Evolutionary conservation across 2,329 filamentous ascomycete genomes (phyloP), one percentile per base, ranked within the genome.

Genomic region (Tetracladium maxilliforme): DNA sequence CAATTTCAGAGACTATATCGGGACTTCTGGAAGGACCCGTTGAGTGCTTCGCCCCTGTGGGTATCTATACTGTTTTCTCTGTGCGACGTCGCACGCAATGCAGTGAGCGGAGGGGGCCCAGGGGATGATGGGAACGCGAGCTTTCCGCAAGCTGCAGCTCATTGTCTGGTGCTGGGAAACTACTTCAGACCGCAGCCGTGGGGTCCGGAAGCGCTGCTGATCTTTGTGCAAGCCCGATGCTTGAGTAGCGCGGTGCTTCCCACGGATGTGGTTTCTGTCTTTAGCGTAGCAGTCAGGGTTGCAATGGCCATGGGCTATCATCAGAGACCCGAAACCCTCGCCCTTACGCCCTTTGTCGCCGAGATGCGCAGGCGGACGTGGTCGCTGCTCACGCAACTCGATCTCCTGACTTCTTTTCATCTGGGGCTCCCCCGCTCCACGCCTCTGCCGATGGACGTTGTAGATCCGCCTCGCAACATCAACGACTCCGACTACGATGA

Each of bases 271-370:
- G 41, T 39, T 7, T 26, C 33, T 10, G 32, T 45, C 14, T 25
- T 39, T n/a, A 30, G 34, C 9, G 38, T 40, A 28, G 29, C 37
- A 15, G 28, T 39, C 8, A 34, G 40, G 9, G 25, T 44, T 28
- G 39, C 38, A 6, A 40, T 36, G 22, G 35, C 36, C 19, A 37
- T 42, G 36, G 42, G 42, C 8, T 45, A 45, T 21, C 41, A 45
- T 19, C 31, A 38, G 25, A 33, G 37, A 25, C 32, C 35, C 10
- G 30, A 36, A 14, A 27, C 28, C 12, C 22, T 33, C 14, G 25
- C 26, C 10, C 36, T 33, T 16, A 34, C 37, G 6, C 23, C 31
- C 5, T 45, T 45, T 27, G 40, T 40, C 18, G 37, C 30, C 8
- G 42, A 44, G 24, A 42, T 45, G 40, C 33, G 42, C 10, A 33